phyloP scores from a whole-genome alignment of 2,329 filamentous ascomycete genomes.

The Ciborinia camelliae region DNA sequence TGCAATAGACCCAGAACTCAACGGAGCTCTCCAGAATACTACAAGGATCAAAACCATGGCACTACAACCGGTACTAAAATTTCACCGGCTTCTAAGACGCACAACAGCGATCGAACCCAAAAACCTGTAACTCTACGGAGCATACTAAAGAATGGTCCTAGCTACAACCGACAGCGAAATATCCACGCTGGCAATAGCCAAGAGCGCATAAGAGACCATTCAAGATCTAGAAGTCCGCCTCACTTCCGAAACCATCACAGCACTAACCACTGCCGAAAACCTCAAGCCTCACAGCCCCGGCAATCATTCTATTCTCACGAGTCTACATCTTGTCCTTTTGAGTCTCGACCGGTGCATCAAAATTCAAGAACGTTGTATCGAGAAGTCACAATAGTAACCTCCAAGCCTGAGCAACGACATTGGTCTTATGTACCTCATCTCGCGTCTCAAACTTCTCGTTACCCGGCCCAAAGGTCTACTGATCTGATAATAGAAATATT shows the following conservation, averaged over 20 bases:
- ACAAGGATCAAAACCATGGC: neutral
- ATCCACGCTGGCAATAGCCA: neutral
- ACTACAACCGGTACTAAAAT: neutral
- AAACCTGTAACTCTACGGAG: neutral
- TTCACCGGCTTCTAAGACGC: neutral
- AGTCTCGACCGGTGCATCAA: neutral
- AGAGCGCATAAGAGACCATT: neutral
- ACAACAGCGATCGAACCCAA: neutral
- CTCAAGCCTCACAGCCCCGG: neutral
- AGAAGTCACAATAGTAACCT: neutral
- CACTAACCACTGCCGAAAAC: neutral
- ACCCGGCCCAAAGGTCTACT: neutral
- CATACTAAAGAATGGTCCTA: neutral
- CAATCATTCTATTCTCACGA: neutral
- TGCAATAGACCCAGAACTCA: neutral
- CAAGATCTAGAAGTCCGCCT: neutral
- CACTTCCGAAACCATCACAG: neutral
- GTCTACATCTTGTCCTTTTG: neutral
- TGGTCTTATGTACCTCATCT: constrained; percentile 3
- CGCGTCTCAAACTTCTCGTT: neutral
- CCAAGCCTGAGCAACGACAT: neutral
- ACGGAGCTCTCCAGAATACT: neutral
- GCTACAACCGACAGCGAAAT: too few species aligned
- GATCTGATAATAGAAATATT: too few species aligned
- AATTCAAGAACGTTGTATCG: neutral